Evolutionary conservation across 208 protist genomes (phyloP), one percentile per base, ranked within the genome.

Genomic region (Trypanosoma lewisi): DNA sequence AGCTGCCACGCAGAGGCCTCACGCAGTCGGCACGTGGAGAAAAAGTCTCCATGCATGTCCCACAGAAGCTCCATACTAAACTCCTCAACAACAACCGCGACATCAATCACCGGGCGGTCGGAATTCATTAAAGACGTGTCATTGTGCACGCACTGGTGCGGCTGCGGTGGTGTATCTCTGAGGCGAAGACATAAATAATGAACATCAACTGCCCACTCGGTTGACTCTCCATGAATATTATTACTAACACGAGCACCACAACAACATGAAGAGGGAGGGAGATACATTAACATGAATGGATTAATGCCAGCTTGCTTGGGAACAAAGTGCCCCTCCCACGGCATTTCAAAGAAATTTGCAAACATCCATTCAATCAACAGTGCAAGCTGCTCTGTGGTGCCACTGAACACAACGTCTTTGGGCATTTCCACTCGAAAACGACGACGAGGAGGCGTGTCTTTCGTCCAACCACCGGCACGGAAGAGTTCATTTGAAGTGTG

Each of bases 281-380:
- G n/a, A n/a, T 30, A 36, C 5, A 44, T 6, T n/a, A 52, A 3
- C 44, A 60, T 5, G 36, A 63, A 71, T 30, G 66, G 66, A 49
- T 63, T 42, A 2, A 63, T 5, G 25, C 36, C 7, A 4, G 36
- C 31, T n/a, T 6, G 14, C 5, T 59, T 55, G 16, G 66, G 66
- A 4, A 28, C 1, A 71, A 66, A 71, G 8, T 63, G 30, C 4
- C 45, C 55, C 12, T 47, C 44, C 68, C 68, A 74, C n/a, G 68
- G 60, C 21, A 23, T 30, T 25, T 58, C 21, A 3, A 74, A 19
- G 36, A 57, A 67, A 42, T 63, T 66, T 2, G 23, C 59, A 63
- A 59, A 67, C 2, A 74, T 41, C 68, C 68, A 74, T 17, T 74
- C 51, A 33, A 74, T 23, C 4, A 74, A 12, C 27, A 53, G 28